These are phyloP conservation scores for Diaporthe humulicola DNA, from an alignment of 2,329 filamentous ascomycete species.

Conservation along the genomic window DNA sequence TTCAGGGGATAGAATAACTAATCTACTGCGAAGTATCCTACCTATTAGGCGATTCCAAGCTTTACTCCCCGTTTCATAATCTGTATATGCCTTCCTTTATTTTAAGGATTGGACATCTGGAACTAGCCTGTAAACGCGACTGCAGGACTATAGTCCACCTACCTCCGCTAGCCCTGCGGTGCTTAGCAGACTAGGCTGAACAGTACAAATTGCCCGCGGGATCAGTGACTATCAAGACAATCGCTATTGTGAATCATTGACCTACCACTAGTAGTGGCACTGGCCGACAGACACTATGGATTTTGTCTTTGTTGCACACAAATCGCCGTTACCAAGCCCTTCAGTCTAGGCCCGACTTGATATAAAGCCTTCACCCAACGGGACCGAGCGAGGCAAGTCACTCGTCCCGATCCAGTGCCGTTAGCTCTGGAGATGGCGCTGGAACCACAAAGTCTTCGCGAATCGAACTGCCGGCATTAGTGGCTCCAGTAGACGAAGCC, in stretches of 20 bases:
- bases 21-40: no score
- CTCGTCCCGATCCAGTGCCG: background rate
- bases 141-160: background rate
- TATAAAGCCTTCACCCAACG: background rate
- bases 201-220: no score
- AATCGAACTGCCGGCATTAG: conserved; percentile 13
- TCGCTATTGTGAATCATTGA: background rate
- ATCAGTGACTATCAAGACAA: background rate
- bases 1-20: background rate
- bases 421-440: background rate
- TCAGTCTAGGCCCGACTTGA: background rate
- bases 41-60: no score
- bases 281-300: background rate
- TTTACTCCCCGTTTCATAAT: no score
- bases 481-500: background rate
- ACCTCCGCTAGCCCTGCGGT: background rate
- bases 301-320: background rate
- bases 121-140: no score
- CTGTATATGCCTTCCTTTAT: no score
- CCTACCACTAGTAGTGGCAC: background rate
- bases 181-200: background rate
- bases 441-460: background rate
- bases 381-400: background rate
- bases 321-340: background rate
- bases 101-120: background rate